A percentile compares a stretch with the other conserved stretches of the same genome.
These are phyloP conservation scores for Astragalus glycyphyllos DNA, from an alignment of 306 rosid genomes.

Conservation along the genomic window DNA sequence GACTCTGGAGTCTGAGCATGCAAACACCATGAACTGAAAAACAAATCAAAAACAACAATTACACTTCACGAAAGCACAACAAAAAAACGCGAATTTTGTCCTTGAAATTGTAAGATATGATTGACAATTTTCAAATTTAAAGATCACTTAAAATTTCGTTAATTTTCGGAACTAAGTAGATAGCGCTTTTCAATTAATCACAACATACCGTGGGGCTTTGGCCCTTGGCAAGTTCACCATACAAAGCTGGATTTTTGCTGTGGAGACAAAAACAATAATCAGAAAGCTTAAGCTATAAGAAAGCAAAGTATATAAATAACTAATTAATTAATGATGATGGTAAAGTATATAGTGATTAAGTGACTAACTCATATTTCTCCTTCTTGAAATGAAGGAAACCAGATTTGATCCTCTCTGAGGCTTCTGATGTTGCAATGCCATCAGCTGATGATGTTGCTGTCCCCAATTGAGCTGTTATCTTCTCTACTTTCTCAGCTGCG, in stretches of 20 bases:
- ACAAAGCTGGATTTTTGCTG: constrained; percentile 84
- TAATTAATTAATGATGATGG: not conserved
- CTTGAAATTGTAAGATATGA: no score
- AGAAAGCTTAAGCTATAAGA: constrained; percentile 39
- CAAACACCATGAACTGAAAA: constrained; percentile 91
- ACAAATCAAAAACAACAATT: not conserved
- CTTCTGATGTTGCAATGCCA: constrained; percentile 51
- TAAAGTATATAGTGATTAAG: not conserved
- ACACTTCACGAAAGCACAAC: not conserved
- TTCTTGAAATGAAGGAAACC: constrained; percentile 86
- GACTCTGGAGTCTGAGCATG: constrained; percentile 97
- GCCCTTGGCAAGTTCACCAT: constrained; percentile 90
- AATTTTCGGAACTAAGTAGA: no score
- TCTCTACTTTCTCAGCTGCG: constrained; percentile 80
- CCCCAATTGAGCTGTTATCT: constrained; percentile 73
- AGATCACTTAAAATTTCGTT: no score
- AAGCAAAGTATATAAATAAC: not conserved
- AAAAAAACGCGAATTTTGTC: no score
- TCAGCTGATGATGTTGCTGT: constrained; percentile 42
- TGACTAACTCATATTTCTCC: constrained; percentile 90
- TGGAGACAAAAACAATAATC: not conserved
- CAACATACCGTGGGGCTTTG: constrained; percentile 83
- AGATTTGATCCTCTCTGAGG: constrained; percentile 80
- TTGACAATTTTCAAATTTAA: no score
- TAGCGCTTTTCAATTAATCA: not conserved